Conservation (phyloP, 2,329 filamentous ascomycete species). For the Cadophora malorum region DNA sequence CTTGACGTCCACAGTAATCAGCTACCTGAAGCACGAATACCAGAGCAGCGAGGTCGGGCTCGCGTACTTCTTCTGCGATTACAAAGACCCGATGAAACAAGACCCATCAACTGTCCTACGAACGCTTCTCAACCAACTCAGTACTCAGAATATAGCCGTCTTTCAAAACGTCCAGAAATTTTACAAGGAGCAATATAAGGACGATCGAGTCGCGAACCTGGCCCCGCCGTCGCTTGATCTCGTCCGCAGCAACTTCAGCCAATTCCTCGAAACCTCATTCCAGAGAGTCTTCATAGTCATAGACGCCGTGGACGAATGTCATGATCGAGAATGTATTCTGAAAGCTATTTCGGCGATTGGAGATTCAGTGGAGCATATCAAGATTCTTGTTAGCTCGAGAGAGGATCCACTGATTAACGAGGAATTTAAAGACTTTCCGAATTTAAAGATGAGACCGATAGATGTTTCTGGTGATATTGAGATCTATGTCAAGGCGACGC, state of each 20-base stretch:
- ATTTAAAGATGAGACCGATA: conserved; percentile 15
- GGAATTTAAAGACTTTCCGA: conserved; percentile 17
- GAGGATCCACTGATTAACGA: conserved; percentile 17
- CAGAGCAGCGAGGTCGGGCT: conserved; percentile 38
- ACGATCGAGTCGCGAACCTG: conserved; percentile 8
- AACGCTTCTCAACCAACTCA: conserved; percentile 22
- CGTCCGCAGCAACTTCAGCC: conserved; percentile 11
- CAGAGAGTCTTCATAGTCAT: conserved; percentile 20
- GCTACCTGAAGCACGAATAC: conserved; percentile 46
- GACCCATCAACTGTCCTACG: conserved; percentile 21
- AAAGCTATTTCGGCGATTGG: conserved; percentile 16
- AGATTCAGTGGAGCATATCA: conserved; percentile 18
- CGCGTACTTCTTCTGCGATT: conserved; percentile 47
- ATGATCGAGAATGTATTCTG: conserved; percentile 13
- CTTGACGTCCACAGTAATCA: conserved; percentile 49
- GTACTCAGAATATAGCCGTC: conserved; percentile 18
- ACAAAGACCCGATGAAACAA: conserved; percentile 22
- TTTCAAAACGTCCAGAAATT: conserved; percentile 18
- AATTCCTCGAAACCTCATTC: background rate
- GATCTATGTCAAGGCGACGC: conserved; percentile 15
- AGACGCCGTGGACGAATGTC: conserved; percentile 25
- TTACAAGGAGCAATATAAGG: conserved; percentile 14
- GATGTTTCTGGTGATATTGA: conserved; percentile 20
- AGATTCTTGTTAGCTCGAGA: conserved; percentile 19
- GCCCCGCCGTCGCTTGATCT: conserved; percentile 10